Base-by-base conservation (phyloP, 2,329 filamentous ascomycete species). In the Venturia effusa region DNA sequence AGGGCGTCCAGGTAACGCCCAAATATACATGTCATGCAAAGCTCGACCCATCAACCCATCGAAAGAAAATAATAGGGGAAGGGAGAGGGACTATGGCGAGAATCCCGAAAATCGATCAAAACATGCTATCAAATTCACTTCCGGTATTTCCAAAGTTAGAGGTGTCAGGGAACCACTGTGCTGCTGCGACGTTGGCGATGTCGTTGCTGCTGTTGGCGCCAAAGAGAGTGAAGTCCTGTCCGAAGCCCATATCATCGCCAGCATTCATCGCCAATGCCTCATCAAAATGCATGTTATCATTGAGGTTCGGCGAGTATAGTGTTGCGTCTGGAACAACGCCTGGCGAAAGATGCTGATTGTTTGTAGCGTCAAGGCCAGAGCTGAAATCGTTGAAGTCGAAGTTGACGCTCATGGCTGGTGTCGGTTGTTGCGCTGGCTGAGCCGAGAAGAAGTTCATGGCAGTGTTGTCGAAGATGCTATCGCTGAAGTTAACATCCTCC, bases 251-350 rank as follows among this genome's bases (percentile, higher is more conserved):
- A 41, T 76, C 77, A 37, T 87, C 85, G 48, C 84, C 82, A 57
- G 24, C 45, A 10, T 30, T 27, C 22, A 51, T 15, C 24, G 32
- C 54, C 22, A 64, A 40, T 32, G 62, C 62, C 62, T 64, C 62
- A 41, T 64, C 37, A 32, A 78, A 67, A 39, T 74, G 74, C 75
- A 85, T 79, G 30, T 84, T 82, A 22, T 78, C 77, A 66, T 85
- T 74, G 0, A 86, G 86, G 51, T 81, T 80, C 59, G 88, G 85
- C 11, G 88, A 88, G 74, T 81, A 88, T 39, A 90, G 80, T 77
- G 89, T 88, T 1, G 85, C 77, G 66, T 88, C 86, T 41, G 83
- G 81, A 69, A 90, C 87, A 5, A 86, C 88, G 63, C 81, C 80
- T 10, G 88, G 87, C 3, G 88, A 91, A 66, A 90, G 82, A 66